Conservation (phyloP, 441 rosid genomes). For the Gossypium lobatum region DNA sequence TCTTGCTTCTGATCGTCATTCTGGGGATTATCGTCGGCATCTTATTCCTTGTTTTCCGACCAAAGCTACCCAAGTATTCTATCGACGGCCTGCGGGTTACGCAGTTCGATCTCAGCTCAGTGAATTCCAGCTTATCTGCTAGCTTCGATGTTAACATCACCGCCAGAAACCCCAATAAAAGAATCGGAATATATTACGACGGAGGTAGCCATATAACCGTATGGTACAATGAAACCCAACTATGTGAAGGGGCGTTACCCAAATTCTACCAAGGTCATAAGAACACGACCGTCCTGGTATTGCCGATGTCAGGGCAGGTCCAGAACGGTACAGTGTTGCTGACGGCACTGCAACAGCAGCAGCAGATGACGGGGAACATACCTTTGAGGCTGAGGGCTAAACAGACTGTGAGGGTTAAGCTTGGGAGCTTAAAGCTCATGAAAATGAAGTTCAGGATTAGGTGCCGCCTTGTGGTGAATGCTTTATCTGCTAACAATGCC, state of each 20-base stretch:
- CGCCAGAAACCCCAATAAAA: constrained; percentile 67
- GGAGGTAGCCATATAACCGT: constrained; percentile 68
- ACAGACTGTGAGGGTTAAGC: constrained; percentile 79
- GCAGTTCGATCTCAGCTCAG: constrained; percentile 31
- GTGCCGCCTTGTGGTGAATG: constrained; percentile 56
- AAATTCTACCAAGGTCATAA: constrained; percentile 86
- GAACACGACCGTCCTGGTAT: constrained; percentile 61
- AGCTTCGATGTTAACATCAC: constrained; percentile 60
- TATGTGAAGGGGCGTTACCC: constrained; percentile 71
- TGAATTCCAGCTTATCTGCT: constrained; percentile 43
- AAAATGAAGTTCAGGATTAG: constrained; percentile 57
- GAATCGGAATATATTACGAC: constrained; percentile 73
- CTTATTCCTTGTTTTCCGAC: constrained; percentile 67
- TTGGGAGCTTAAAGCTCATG: constrained; percentile 66
- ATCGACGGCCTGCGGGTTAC: constrained; percentile 54
- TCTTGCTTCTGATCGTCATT: constrained; percentile 42
- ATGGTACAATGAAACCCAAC: constrained; percentile 38
- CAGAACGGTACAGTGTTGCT: constrained; percentile 43
- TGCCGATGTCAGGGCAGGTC: constrained; percentile 51
- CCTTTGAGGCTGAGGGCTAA: constrained; percentile 60
- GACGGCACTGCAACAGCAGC: constrained; percentile 35
- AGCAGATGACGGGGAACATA: constrained; percentile 40
- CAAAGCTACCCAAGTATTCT: constrained; percentile 72
- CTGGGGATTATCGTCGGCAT: constrained; percentile 45
- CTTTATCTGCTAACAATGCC: constrained; percentile 34